These are phyloP conservation scores for Chrysopogon serrulatus DNA, from an alignment of 176 grass and related monocot species.

Conservation along the genomic window DNA sequence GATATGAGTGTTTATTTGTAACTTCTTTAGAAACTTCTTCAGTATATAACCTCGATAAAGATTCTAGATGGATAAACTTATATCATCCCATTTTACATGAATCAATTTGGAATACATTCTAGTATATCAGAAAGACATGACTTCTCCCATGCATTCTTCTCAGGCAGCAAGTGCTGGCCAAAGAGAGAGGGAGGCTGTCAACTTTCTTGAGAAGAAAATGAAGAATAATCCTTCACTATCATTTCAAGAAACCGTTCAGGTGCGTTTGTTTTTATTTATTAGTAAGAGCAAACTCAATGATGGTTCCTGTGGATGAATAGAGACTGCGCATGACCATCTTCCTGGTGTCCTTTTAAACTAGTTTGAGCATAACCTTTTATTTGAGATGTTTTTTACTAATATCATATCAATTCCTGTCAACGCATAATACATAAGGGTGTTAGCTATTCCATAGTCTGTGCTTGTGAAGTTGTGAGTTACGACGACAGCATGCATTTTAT, in stretches of 20 bases:
- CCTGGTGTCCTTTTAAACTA: neutral
- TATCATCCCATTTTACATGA: neutral
- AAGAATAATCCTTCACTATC: conserved; percentile 28
- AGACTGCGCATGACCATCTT: neutral
- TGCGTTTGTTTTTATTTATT: neutral
- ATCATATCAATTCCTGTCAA: too few species aligned
- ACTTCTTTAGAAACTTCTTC: neutral
- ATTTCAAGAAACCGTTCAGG: conserved; percentile 15
- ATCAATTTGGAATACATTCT: neutral
- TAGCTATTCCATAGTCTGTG: too few species aligned
- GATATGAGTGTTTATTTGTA: neutral
- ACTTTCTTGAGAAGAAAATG: conserved; percentile 62
- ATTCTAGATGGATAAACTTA: too few species aligned
- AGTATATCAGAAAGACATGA: neutral
- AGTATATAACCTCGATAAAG: neutral
- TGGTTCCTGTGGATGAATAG: neutral
- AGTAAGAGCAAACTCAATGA: neutral
- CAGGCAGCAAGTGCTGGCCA: conserved; percentile 53
- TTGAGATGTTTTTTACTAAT: too few species aligned
- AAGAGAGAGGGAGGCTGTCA: conserved; percentile 42
- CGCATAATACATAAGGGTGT: too few species aligned
- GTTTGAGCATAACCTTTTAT: too few species aligned
- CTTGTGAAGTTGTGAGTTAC: too few species aligned
- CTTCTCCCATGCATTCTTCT: neutral
- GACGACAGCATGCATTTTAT: neutral